These are phyloP conservation scores for Globisporangium takayamanum DNA, from an alignment of 352 stramenopile species.

Conservation along the genomic window DNA sequence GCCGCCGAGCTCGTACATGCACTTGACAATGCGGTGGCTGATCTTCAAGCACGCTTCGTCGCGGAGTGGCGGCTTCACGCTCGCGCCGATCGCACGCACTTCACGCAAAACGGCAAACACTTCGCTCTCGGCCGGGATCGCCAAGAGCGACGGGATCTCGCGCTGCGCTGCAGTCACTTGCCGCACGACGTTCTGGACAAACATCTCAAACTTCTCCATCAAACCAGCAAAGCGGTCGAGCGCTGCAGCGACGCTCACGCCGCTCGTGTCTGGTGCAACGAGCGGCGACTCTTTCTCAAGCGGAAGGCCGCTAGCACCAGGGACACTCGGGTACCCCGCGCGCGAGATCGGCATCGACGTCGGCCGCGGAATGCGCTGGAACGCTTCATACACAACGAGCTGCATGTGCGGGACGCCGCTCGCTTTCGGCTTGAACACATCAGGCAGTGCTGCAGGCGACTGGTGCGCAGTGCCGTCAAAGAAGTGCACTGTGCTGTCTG, in stretches of 20 bases:
- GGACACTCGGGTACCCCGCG: slow-evolving; percentile 26
- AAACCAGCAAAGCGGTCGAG: slow-evolving; percentile 79
- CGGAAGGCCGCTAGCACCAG: slow-evolving; percentile 18
- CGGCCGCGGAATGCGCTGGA: slow-evolving; percentile 92
- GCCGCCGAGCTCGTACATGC: slow-evolving; percentile 91
- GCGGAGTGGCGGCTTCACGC: slow-evolving; percentile 67
- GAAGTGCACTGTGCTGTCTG: slow-evolving; percentile 49
- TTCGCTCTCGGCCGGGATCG: slow-evolving; percentile 71
- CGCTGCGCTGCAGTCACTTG: slow-evolving; percentile 64
- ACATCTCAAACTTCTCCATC: slow-evolving; percentile 85
- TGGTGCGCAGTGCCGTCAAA: slow-evolving; percentile 71
- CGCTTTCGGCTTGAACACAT: slow-evolving; percentile 92
- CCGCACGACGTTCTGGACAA: slow-evolving; percentile 83
- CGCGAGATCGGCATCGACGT: slow-evolving; percentile 83
- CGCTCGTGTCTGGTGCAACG: slow-evolving; percentile 20
- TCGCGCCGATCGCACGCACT: slow-evolving; percentile 62
- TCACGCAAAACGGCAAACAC: slow-evolving; percentile 79
- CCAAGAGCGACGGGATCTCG: slow-evolving; percentile 64
- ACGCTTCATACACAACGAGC: slow-evolving; percentile 97
- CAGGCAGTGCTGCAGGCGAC: slow-evolving; percentile 79
- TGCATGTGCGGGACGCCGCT: slow-evolving; percentile 90
- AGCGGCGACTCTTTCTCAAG: slow-evolving; percentile 33
- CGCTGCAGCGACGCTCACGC: slow-evolving; percentile 61
- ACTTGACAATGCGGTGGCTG: slow-evolving; percentile 95
- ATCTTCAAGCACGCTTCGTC: slow-evolving; percentile 95